Evolutionary conservation across 1,284 basidiomycete genomes (phyloP), one percentile per base, ranked within the genome.

Genomic region (Ustilago loliicola): DNA sequence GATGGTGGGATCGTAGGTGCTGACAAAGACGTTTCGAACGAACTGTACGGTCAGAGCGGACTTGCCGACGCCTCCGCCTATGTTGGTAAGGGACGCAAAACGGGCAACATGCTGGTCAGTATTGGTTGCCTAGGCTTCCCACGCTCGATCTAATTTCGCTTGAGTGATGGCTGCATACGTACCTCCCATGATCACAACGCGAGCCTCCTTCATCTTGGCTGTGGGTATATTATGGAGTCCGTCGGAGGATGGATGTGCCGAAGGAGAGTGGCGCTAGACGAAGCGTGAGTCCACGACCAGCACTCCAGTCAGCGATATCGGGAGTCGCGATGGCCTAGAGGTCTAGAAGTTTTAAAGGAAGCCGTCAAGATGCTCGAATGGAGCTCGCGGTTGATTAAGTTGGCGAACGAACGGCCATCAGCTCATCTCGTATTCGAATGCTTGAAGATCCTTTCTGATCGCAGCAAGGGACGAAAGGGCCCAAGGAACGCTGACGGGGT

Each of bases 1-100:
- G 64, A 84, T 84, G 42, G 83, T 84, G 10, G 83, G 83, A 59
- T 84, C 82, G 57, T 84, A 84, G 21, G 79, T 82, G 62, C 66
- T 74, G 51, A 84, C 80, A 47, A 84, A 84, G 30, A 80, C 71
- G 53, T 81, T 81, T 50, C 78, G 68, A 2, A 84, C 82, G 54
- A 84, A 82, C 51, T 84, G 83, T 0, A 83, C 69, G 1, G 83
- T 83, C 36, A 84, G 55, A 2, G 83, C 83, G 9, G 80, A 80
- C 47, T 84, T 84, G 58, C 83, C 83, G 25, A 84, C 83, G 19
- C 83, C 83, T 32, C 83, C 83, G 27, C 79, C 48, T 50, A n/a
- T 45, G 13, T 6, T 27, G 6, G 29, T 9, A 7, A 15, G 29
- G 25, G 15, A n/a, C 17, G 77, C 79, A 32, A 10, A 19, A 40